Base-by-base conservation (phyloP, 768 basidiomycete species). In the Fistulinella prunicolor region DNA sequence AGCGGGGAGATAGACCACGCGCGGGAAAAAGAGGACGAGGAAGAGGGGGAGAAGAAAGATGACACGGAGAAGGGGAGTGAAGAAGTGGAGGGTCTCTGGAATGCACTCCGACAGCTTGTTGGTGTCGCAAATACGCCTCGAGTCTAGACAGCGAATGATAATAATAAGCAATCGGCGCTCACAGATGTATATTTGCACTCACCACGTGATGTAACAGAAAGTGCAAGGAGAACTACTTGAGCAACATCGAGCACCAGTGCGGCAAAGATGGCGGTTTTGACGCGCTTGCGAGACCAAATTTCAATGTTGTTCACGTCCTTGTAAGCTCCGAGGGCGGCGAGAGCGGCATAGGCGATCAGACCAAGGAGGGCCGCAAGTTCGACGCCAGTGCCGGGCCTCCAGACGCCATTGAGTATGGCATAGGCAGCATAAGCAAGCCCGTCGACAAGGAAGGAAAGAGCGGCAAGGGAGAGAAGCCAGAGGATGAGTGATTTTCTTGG, bases 401-500 rank as follows among this genome's bases (percentile, higher is more conserved):
- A 92, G 9, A 72, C 51, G 56, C 83, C 81, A 55, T 78, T 73
- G 47, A 91, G 60, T 36, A 92, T 73, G 17, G 83, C 78, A 60
- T 75, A 78, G 5, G 79, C 70, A 36, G 86, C 80, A 57, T 89
- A 85, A 14, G 84, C 74, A 26, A 85, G 73, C 13, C 89, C 93
- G 61, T 95, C 91, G 24, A 82, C 67, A 42, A 94, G 73, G 63
- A 82, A 94, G 14, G 86, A 83, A 42, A 85, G 65, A n/a, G 87
- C 78, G 20, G 77, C 63, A 44, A 93, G 70, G 42, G 85, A 80
- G 39, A 94, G 74, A 51, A 90, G 71, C 36, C 76, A 65, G 39
- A 94, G 75, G 62, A 97, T 92, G 50, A 83, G 68, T 35, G 78
- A 77, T 50, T 86, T 81, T 61, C 94, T 85, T 35, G 93, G 92